Evolutionary conservation across 306 rosid species (phyloP).

Genomic region (Malus sylvestris): DNA sequence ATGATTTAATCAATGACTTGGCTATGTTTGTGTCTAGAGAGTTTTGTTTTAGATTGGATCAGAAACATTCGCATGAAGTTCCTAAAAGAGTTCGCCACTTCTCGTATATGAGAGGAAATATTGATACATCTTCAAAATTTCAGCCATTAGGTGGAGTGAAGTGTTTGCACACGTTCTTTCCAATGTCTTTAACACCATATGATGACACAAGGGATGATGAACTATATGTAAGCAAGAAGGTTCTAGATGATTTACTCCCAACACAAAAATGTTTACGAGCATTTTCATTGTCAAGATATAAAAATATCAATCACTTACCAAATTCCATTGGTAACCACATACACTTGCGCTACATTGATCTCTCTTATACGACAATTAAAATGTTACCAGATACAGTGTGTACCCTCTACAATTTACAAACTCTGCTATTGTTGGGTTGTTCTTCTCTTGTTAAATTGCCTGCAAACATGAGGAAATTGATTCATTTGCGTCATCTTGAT

Average conservation of each 20-base stretch:
- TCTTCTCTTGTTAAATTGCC: neutral
- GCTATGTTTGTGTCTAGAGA: neutral
- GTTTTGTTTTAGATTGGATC: neutral
- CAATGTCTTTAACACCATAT: neutral
- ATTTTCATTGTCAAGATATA: neutral
- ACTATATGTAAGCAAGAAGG: neutral
- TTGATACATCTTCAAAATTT: neutral
- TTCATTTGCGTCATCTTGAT: neutral
- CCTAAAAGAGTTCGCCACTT: neutral
- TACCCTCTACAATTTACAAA: slow-evolving; percentile 11
- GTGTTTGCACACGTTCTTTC: neutral
- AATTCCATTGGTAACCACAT: neutral
- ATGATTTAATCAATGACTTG: neutral
- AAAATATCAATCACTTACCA: neutral
- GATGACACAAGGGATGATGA: too few relatives aligned
- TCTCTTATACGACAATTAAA: neutral
- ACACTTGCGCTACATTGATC: neutral
- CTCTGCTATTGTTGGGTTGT: neutral
- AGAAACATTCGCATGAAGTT: accelerated
- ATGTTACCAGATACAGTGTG: neutral
- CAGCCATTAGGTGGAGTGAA: neutral
- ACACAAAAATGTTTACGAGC: neutral
- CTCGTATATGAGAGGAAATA: neutral
- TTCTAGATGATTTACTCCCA: neutral
- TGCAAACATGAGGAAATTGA: neutral